Percentiles rank a stretch among this genome's conserved stretches.
Evolutionary conservation across 306 rosid genomes (phyloP).

Genomic region (Prunus mira): DNA sequence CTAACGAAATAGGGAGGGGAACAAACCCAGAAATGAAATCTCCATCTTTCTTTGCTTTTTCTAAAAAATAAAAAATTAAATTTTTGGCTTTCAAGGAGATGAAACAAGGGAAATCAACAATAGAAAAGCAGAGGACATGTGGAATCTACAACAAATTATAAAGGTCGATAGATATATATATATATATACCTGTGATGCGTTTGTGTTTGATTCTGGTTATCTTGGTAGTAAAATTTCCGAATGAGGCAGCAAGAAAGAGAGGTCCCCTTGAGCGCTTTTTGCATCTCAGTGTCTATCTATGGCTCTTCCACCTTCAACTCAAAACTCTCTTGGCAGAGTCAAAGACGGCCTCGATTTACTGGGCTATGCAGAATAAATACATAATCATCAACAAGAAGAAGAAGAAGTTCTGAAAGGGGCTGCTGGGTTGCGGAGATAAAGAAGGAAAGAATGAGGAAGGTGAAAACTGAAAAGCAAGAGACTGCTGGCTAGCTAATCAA

Average conservation of each 20-base stretch:
- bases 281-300: constrained; percentile 13
- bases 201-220: not conserved
- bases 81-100: not conserved
- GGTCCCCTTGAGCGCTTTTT: constrained; percentile 9
- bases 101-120: not conserved
- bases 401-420: too few relatives aligned
- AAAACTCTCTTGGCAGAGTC: not conserved
- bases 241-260: constrained; percentile 12
- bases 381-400: not conserved
- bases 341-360: not conserved
- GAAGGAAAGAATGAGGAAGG: not conserved
- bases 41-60: too few relatives aligned
- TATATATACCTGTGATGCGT: not conserved
- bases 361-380: not conserved
- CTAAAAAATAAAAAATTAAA: too few relatives aligned
- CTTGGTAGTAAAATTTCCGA: not conserved
- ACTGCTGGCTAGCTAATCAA: not conserved
- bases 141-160: too few relatives aligned
- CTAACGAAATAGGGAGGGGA: too few relatives aligned
- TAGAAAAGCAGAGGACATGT: too few relatives aligned
- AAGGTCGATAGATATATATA: too few relatives aligned
- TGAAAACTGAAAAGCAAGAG: not conserved
- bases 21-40: not conserved
- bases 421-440: not conserved
- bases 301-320: not conserved